A percentile compares a stretch with the other conserved stretches of the same genome.
These are phyloP conservation scores for Xylariomycetidae sp. DNA, from an alignment of 2,329 filamentous ascomycete genomes.

Conservation along the genomic window DNA sequence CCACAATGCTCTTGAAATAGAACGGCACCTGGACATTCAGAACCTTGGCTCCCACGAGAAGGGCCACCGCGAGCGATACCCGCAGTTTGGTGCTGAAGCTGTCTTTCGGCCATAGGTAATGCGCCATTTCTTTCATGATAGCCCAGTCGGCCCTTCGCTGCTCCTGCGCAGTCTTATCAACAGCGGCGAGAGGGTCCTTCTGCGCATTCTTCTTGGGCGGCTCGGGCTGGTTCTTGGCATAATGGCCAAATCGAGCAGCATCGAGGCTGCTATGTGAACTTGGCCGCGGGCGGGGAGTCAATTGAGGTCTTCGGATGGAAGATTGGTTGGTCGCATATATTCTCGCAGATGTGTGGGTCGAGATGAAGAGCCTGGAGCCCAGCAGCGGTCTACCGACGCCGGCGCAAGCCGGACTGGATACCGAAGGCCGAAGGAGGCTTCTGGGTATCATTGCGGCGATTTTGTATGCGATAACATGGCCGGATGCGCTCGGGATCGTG, in stretches of 20 bases:
- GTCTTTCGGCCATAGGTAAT: constrained; percentile 93
- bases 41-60: constrained; percentile 86
- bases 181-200: constrained; percentile 53
- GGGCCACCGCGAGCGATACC: constrained; percentile 74
- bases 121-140: constrained; percentile 96
- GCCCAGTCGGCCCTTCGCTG: constrained; percentile 97
- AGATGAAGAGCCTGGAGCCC: constrained; percentile 5
- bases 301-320: constrained; percentile 10
- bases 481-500: too few species aligned
- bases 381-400: constrained; percentile 11
- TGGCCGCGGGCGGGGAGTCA: constrained; percentile 2
- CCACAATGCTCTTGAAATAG: constrained; percentile 97
- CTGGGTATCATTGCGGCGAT: constrained; percentile 24
- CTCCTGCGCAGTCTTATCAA: constrained; percentile 69
- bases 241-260: constrained; percentile 13
- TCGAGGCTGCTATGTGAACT: constrained; percentile 6
- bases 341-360: constrained; percentile 7
- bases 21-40: constrained; percentile 98
- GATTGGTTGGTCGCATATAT: constrained; percentile 19
- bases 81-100: constrained; percentile 73
- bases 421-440: constrained; percentile 16
- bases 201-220: constrained; percentile 13
- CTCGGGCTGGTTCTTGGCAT: constrained; percentile 9
- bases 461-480: too few species aligned
- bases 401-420: constrained; percentile 15